Percentiles rank a stretch among this genome's conserved stretches.
These are phyloP conservation scores for Cicer bijugum DNA, from an alignment of 306 rosid species.

Conservation along the genomic window DNA sequence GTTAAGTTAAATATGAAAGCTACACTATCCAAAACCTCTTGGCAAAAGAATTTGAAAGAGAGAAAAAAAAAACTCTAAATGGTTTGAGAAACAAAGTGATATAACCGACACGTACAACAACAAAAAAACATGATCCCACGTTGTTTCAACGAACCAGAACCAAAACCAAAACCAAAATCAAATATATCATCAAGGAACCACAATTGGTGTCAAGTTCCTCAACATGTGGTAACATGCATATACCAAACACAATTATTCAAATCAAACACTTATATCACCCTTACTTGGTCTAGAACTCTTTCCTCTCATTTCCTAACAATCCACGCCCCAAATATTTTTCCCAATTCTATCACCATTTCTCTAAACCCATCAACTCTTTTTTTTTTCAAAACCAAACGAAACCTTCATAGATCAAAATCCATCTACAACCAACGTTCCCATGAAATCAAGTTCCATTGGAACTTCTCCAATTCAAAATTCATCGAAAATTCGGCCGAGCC, in stretches of 20 bases:
- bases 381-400: not conserved
- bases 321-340: not conserved
- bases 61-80: no score
- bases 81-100: not conserved
- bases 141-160: not conserved
- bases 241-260: constrained; percentile 3
- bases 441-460: not conserved
- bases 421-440: not conserved
- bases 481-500: not conserved
- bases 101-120: no score
- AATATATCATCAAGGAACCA: not conserved
- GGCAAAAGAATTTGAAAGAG: no score
- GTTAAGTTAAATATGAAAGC: no score
- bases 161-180: not conserved
- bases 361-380: not conserved
- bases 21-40: no score
- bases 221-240: constrained; percentile 1
- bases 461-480: not conserved
- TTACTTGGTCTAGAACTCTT: not conserved
- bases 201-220: not conserved
- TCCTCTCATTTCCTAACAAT: not conserved
- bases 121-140: not conserved
- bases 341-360: constrained; percentile 5
- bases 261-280: not conserved
- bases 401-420: not conserved